These are phyloP conservation scores for Abrus pulchellus DNA, from an alignment of 306 rosid genomes.

Conservation along the genomic window DNA sequence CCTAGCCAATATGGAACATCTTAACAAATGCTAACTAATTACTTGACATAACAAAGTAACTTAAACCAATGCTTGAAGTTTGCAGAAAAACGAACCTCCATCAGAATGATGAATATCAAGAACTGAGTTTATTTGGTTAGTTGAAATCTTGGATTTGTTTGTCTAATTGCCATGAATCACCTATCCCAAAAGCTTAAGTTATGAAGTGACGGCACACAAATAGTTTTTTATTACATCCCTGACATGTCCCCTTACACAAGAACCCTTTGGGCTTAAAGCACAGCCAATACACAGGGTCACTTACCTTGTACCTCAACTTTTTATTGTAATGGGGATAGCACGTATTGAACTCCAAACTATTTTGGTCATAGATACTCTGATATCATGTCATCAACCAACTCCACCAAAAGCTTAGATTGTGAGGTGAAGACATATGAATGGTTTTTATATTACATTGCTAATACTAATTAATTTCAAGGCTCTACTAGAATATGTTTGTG, in stretches of 20 bases:
- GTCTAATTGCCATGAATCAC: neutral
- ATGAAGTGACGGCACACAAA: neutral
- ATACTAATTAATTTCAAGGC: constrained; percentile 32
- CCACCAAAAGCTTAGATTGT: neutral
- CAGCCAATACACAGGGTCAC: neutral
- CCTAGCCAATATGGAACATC: too few species aligned
- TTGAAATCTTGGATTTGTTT: constrained; percentile 10
- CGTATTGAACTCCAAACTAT: neutral
- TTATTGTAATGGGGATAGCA: constrained; percentile 13
- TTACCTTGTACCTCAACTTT: neutral
- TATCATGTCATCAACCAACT: neutral
- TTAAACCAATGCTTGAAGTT: constrained; percentile 21
- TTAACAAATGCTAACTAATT: neutral
- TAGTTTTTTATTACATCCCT: neutral
- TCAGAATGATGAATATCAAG: neutral
- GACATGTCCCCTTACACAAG: neutral
- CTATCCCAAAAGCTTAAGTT: constrained; percentile 22
- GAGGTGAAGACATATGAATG: constrained; percentile 5
- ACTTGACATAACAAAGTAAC: neutral
- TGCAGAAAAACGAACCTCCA: constrained; percentile 27
- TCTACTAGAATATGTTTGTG: constrained; percentile 11
- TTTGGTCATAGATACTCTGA: neutral
- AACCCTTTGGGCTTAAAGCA: neutral
- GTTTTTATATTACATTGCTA: constrained; percentile 14
- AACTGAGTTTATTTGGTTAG: constrained; percentile 28